These are phyloP conservation scores for Sclerotinia borealis DNA, from an alignment of 2,329 filamentous ascomycete genomes.

Conservation along the genomic window DNA sequence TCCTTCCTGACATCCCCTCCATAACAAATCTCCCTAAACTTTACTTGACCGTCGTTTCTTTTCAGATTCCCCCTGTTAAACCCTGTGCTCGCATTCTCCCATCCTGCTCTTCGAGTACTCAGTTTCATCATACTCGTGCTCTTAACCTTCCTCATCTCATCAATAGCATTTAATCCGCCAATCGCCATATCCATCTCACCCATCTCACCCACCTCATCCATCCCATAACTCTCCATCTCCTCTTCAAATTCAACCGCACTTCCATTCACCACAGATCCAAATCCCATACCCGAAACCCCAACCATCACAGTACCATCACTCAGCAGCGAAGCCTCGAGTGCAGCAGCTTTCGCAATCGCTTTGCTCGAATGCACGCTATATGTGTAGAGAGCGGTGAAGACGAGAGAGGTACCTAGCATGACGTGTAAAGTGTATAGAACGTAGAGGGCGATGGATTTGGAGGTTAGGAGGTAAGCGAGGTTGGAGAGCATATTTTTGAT, in stretches of 20 bases:
- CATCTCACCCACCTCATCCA: not conserved
- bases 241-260: not conserved
- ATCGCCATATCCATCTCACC: not conserved
- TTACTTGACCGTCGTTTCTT: not conserved
- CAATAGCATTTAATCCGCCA: not conserved
- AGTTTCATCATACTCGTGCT: conserved; percentile 3
- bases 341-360: conserved; percentile 5
- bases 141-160: not conserved
- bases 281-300: not conserved
- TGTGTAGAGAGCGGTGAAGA: conserved; percentile 8
- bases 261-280: not conserved
- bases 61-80: not conserved
- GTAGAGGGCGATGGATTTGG: conserved; percentile 9
- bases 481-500: not conserved
- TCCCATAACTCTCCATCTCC: not conserved
- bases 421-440: conserved; percentile 10
- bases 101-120: not conserved
- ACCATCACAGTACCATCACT: too few relatives aligned
- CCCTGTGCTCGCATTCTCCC: not conserved
- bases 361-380: conserved; percentile 7
- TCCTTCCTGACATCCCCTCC: too few relatives aligned
- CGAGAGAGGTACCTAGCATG: conserved; percentile 9
- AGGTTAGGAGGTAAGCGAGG: conserved; percentile 10
- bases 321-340: not conserved
- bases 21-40: conserved; percentile 9